Evolutionary conservation across 2,329 filamentous ascomycete species (phyloP).

Genomic region (Neonectria neomacrospora): DNA sequence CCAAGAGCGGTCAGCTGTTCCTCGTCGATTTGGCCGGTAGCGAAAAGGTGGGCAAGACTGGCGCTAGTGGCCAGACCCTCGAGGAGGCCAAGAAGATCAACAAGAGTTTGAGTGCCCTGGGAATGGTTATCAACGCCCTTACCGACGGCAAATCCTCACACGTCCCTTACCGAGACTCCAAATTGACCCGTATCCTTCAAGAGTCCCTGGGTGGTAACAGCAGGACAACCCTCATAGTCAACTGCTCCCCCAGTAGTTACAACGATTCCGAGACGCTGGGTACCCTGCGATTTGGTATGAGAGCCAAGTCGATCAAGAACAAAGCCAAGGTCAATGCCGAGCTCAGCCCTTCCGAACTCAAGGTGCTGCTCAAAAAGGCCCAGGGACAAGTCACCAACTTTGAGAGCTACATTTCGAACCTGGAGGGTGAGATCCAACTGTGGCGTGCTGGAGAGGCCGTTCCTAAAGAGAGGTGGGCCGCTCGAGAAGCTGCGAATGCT

Average conservation of each 20-base stretch:
- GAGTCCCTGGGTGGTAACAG: constrained; percentile 98
- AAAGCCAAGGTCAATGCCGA: constrained; percentile 99
- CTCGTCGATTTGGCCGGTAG: constrained; percentile 97
- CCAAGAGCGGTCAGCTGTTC: constrained; percentile 96
- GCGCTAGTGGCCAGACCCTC: constrained; percentile 94
- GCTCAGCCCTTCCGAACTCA: constrained; percentile 94
- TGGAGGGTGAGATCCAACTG: constrained; percentile 85
- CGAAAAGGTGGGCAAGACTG: constrained; percentile 98
- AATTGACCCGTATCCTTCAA: constrained; percentile 96
- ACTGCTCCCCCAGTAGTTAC: constrained; percentile 98
- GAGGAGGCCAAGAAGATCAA: constrained; percentile 99
- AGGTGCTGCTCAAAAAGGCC: constrained; percentile 90
- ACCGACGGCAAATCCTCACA: constrained; percentile 98
- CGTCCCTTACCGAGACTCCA: constrained; percentile 96
- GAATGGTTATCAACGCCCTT: constrained; percentile 98
- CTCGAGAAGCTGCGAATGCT: constrained; percentile 66
- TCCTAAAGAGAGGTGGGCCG: constrained; percentile 88
- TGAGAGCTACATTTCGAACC: constrained; percentile 82
- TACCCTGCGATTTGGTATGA: constrained; percentile 92
- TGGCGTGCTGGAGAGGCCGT: constrained; percentile 93
- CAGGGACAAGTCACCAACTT: constrained; percentile 90
- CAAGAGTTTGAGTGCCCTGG: constrained; percentile 97
- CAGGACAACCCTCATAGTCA: constrained; percentile 97
- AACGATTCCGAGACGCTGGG: constrained; percentile 95
- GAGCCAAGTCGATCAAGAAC: constrained; percentile 99